Evolutionary conservation across 2,329 filamentous ascomycete genomes (phyloP).

Genomic region (Aspergillus sp.): DNA sequence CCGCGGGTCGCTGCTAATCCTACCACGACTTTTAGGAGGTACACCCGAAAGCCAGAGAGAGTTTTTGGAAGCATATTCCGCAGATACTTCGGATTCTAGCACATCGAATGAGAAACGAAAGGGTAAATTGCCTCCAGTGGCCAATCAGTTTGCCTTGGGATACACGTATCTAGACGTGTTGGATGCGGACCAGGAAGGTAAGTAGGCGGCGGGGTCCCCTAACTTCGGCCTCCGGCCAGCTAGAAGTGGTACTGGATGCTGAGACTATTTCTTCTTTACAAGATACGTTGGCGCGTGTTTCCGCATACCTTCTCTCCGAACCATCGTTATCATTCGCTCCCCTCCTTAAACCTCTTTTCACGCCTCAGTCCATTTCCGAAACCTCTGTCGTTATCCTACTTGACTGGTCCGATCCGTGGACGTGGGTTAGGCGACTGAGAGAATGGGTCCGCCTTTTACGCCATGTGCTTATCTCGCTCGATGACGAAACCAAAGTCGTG

Average conservation of each 20-base stretch:
- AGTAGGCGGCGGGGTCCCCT: constrained; percentile 9
- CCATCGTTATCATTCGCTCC: constrained; percentile 80
- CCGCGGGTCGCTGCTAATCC: constrained; percentile 18
- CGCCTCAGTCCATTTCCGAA: constrained; percentile 77
- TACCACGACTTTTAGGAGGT: constrained; percentile 58
- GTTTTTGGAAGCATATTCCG: constrained; percentile 65
- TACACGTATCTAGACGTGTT: constrained; percentile 96
- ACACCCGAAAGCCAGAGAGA: constrained; percentile 80
- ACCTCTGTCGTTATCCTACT: constrained; percentile 88
- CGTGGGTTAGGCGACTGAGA: constrained; percentile 84
- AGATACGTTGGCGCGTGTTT: constrained; percentile 85
- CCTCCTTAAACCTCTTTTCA: constrained; percentile 80
- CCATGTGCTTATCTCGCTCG: constrained; percentile 71
- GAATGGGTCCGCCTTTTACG: constrained; percentile 86
- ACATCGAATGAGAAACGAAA: constrained; percentile 48
- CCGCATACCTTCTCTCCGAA: constrained; percentile 82
- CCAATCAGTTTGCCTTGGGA: constrained; percentile 87
- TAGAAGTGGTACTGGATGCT: neutral
- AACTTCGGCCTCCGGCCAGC: neutral
- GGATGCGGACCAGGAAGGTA: constrained; percentile 89
- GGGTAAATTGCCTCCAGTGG: constrained; percentile 70
- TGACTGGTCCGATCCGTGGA: constrained; percentile 92
- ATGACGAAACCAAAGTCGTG: constrained; percentile 72
- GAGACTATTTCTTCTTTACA: neutral
- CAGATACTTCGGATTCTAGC: constrained; percentile 42